A percentile compares a stretch with the other conserved stretches of the same genome.
Evolutionary conservation across 305 asterid genomes (phyloP).

Genomic region (Ruellia speciosa): DNA sequence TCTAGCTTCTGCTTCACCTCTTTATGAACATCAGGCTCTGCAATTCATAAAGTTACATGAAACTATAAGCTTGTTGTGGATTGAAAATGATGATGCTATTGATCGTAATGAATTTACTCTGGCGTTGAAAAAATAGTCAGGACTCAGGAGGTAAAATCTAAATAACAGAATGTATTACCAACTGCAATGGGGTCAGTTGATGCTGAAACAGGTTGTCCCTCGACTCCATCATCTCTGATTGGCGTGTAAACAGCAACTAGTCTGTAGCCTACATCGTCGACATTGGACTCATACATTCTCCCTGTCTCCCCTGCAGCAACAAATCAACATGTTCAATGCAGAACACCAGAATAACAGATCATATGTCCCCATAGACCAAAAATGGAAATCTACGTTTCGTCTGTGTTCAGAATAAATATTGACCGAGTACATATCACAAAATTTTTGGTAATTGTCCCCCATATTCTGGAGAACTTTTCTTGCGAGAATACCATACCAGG

Average conservation of each 20-base stretch:
- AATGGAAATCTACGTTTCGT: not conserved
- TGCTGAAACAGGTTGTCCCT: constrained; percentile 91
- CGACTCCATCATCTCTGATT: constrained; percentile 89
- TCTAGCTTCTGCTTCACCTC: constrained; percentile 97
- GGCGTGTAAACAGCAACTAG: constrained; percentile 90
- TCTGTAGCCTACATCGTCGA: constrained; percentile 96
- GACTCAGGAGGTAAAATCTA: not conserved
- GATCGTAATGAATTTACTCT: no score
- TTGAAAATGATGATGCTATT: no score
- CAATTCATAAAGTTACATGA: constrained; percentile 15
- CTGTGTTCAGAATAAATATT: not conserved
- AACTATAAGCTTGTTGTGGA: no score
- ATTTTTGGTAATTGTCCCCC: not conserved
- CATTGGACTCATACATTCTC: constrained; percentile 98
- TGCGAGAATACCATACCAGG: constrained; percentile 43
- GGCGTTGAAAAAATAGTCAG: no score
- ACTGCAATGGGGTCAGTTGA: constrained; percentile 91
- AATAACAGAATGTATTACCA: constrained; percentile 39
- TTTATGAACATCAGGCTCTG: constrained; percentile 94
- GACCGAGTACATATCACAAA: no score
- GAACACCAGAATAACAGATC: not conserved
- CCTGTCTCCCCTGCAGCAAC: constrained; percentile 86
- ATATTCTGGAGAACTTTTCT: not conserved
- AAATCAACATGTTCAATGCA: constrained; percentile 6
- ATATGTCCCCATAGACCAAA: no score